These are phyloP conservation scores for Colletotrichum chrysophilum DNA, from an alignment of 2,329 filamentous ascomycete genomes.

Conservation along the genomic window DNA sequence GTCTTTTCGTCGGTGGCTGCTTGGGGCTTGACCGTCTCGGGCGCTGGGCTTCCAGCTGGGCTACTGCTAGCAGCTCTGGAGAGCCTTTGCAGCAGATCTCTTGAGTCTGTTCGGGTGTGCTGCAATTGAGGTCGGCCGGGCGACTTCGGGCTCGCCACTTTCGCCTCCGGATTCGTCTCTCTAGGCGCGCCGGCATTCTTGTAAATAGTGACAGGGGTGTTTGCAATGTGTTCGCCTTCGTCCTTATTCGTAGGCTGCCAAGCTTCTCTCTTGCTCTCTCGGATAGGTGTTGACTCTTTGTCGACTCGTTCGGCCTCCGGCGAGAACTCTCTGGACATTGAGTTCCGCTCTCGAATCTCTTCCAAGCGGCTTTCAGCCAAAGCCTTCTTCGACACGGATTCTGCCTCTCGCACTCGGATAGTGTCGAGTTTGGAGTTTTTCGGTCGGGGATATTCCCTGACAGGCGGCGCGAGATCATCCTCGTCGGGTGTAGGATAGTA, in stretches of 20 bases:
- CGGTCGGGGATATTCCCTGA: background rate
- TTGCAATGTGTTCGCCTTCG: slow-evolving; percentile 38
- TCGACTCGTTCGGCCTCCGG: slow-evolving; percentile 41
- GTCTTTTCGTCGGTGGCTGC: background rate
- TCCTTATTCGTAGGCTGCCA: slow-evolving; percentile 4
- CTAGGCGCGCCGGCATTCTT: slow-evolving; percentile 23
- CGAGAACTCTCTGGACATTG: slow-evolving; percentile 47
- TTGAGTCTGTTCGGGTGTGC: slow-evolving; percentile 43
- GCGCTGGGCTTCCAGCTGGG: slow-evolving; percentile 31
- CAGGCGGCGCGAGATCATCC: slow-evolving; percentile 19
- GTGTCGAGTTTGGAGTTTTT: slow-evolving; percentile 55
- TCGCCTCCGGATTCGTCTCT: slow-evolving; percentile 3
- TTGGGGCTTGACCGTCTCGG: slow-evolving; percentile 24
- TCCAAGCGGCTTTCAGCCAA: slow-evolving; percentile 55
- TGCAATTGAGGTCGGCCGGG: background rate
- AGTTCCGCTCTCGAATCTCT: slow-evolving; percentile 58
- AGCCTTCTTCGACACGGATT: slow-evolving; percentile 49
- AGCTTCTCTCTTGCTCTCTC: background rate
- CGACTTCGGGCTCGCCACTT: slow-evolving; percentile 10
- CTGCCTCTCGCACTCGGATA: slow-evolving; percentile 48
- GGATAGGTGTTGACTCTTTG: slow-evolving; percentile 12
- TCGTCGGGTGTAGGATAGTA: slow-evolving; percentile 33
- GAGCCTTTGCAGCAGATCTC: slow-evolving; percentile 54
- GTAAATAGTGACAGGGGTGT: slow-evolving; percentile 47
- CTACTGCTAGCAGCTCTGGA: slow-evolving; percentile 53